Base-by-base conservation (phyloP, 2,329 filamentous ascomycete genomes). In the Coleophoma cylindrospora region DNA sequence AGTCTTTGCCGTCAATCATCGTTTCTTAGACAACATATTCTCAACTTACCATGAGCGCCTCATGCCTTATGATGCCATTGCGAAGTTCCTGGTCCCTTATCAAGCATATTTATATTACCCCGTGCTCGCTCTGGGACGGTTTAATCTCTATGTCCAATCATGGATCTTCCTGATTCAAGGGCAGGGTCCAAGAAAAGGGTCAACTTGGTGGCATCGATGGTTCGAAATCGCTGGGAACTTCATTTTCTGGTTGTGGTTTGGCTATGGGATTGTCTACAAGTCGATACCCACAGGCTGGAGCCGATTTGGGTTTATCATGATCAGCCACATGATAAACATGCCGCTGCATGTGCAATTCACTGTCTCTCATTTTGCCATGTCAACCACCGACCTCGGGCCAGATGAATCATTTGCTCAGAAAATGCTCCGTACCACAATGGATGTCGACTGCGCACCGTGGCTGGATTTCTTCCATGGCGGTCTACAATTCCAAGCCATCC, bases 381-480 rank as follows among this genome's bases (percentile, higher is more conserved):
- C 87, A 57, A 95, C 90, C 0, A 79, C 87, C 8, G 87, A 95
- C 59, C 74, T 95, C 10, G 90, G 90, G 0, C 81, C 85, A 1
- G 74, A 83, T 44, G 89, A 95, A 65, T 91, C 87, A 0, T 95
- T 95, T 66, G 81, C 90, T 1, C 89, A 94, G 68, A 86, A 84
- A 66, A 91, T 92, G 84, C 75, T 95, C 43, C 84, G 90, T 57
- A 95, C 90, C 0, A 94, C 89, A 13, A 95, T 95, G 89, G 89
- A 94, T 54, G 83, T 94, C n/a, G 88, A 91, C 64, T 94, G 89
- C 62, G 87, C 89, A 1, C 74, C 76, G 7, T 95, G 89, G 89
- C 74, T 95, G 12, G 89, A 95, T 64, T 95, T 89, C 64, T 78
- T 94, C 67, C 89, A 95, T 60, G 89, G 89, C 21, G 89, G 89